Percentiles rank a stretch among this genome's conserved stretches.
phyloP scores from a whole-genome alignment of 768 basidiomycete species.

The Collybia sordida region DNA sequence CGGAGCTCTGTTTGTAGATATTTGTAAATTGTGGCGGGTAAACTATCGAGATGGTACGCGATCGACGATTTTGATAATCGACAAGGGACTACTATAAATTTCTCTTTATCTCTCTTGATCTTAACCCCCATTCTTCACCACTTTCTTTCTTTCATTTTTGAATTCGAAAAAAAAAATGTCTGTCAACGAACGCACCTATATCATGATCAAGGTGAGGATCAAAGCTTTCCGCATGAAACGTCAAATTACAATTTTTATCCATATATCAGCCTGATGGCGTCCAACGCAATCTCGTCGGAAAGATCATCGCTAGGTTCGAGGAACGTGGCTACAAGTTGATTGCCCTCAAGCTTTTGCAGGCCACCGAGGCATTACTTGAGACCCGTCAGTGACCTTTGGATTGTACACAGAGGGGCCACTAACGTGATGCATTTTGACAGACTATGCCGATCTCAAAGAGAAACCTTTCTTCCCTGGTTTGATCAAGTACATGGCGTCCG shows the following conservation, averaged over 20 bases:
- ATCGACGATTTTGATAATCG: conserved; percentile 32
- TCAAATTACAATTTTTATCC: conserved; percentile 12
- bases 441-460: conserved; percentile 94
- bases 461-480: conserved; percentile 97
- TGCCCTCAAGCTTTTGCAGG: conserved; percentile 87
- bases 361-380: conserved; percentile 84
- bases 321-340: conserved; percentile 97
- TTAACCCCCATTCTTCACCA: conserved; percentile 18
- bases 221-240: not conserved
- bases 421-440: conserved; percentile 35
- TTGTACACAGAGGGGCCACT: conserved; percentile 6
- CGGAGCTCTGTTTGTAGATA: conserved; percentile 41
- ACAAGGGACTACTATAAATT: conserved; percentile 11
- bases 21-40: conserved; percentile 38
- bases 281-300: conserved; percentile 92
- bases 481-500: conserved; percentile 94
- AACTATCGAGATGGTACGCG: conserved; percentile 21
- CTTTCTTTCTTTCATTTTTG: conserved; percentile 15
- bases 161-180: conserved; percentile 48
- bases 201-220: conserved; percentile 91
- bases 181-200: conserved; percentile 87
- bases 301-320: conserved; percentile 96
- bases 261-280: conserved; percentile 89
- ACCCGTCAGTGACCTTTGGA: conserved; percentile 55
- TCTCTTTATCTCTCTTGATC: conserved; percentile 16